Base-by-base conservation (phyloP, 805 yeast species). In the Schizosaccharomyces osmophilus region DNA sequence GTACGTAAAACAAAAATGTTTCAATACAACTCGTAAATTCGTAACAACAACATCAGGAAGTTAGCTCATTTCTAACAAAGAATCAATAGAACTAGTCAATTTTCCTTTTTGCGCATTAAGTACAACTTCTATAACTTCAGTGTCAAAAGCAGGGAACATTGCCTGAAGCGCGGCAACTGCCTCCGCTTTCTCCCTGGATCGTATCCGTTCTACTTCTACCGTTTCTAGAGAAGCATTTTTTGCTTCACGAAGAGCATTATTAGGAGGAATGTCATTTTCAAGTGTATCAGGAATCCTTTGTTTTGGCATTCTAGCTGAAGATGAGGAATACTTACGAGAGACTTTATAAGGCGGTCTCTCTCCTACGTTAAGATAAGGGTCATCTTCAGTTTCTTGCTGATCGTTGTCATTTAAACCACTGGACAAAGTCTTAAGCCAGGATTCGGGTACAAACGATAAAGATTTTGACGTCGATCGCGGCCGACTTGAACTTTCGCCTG, bases 81-180 rank as follows among this genome's bases (percentile, higher is more conserved):
- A 79, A 68, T 87, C 95, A 8, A 87, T 83, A 60, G 89, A 84
- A 9, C 77, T 78, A 39, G 88, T 94, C 5, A 85, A 74, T 60
- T 82, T 75, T 41, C 84, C 83, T 64, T 79, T 76, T 68, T 83
- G 84, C 69, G 82, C 79, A 1, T 73, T 71, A 41, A 87, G 77
- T 2, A 87, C 82, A 68, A 87, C 95, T 62, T 77, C 78, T 60
- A 88, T 76, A 1, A 88, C 73, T 0, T 79, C 85, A 60, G 73
- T 72, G 66, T 87, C 95, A 63, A 87, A 73, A 57, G 74, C 75
- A 0, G 95, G 94, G 70, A 88, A 87, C 81, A 88, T 84, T 59
- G 81, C 81, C 36, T 72, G 72, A 61, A 87, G 73, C 2, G 79
- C 78, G 1, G 71, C 72, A 29, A 77, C 73, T 1, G 81, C 77